Base-by-base conservation (phyloP, 768 basidiomycete genomes). In the Mycena alexandri region DNA sequence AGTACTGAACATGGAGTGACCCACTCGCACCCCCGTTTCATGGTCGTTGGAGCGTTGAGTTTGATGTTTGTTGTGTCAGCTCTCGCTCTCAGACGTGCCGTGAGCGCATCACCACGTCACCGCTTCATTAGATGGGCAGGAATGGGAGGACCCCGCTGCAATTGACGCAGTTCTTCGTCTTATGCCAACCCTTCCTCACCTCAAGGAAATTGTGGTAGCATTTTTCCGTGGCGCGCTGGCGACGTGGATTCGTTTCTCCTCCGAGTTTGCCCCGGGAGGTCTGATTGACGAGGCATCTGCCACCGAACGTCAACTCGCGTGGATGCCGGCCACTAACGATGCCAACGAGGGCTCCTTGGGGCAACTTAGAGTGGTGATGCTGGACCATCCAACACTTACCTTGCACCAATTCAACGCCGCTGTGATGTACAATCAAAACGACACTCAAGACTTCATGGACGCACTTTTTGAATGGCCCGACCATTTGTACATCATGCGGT, bases 241-340 rank as follows among this genome's bases (percentile, higher is more conserved):
- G 1, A 51, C 47, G 2, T 61, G 48, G 48, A 52, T 47, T 38
- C 47, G 60, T 1, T 61, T 61, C 36, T 61, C 48, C 9, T 42
- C 71, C 8, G 76, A 79, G 57, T 79, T 75, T 73, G 71, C 70
- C 29, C 69, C 72, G 13, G 75, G 74, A 33, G 77, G 79, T 8
- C 4, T 68, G 3, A 77, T 80, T 68, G 76, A 76, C 61, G 17
- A 47, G 14, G 59, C 62, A 8, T 71, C 71, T 7, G 41, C 52
- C 2, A 67, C 72, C 33, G 76, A 79, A 53, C 44, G 53, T 16
- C 52, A 65, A 0, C 25, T 55, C 19, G 74, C 75, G 22, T 79
- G 71, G 68, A 70, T 80, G 68, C 74, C 76, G 13, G 14, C 76
- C 2, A 78, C 77, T 19, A 80, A 79, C 68, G 76, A 78, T 61